Evolutionary conservation across 208 protist species (phyloP).

Genomic region (Tetramitus jugosus): DNA sequence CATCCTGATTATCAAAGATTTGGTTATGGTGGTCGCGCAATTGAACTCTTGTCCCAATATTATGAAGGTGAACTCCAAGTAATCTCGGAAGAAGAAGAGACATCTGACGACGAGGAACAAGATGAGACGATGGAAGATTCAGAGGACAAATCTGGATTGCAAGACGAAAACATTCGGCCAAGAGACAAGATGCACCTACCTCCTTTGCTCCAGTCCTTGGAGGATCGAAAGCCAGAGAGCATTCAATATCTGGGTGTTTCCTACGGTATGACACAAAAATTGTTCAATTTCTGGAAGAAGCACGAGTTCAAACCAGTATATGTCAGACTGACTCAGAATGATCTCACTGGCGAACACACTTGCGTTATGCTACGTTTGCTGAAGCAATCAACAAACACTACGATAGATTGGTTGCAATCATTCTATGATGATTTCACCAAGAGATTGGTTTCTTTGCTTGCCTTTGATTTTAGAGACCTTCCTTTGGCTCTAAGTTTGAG

Average conservation of each 20-base stretch:
- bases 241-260: slow-evolving; percentile 94
- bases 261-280: slow-evolving; percentile 86
- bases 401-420: neutral
- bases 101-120: slow-evolving; percentile 25
- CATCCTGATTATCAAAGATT: slow-evolving; percentile 89
- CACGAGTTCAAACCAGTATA: slow-evolving; percentile 73
- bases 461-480: slow-evolving; percentile 4
- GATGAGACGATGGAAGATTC: slow-evolving; percentile 25
- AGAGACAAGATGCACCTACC: slow-evolving; percentile 38
- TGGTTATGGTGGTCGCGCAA: slow-evolving; percentile 89
- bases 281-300: slow-evolving; percentile 95
- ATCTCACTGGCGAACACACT: slow-evolving; percentile 98
- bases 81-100: slow-evolving; percentile 20
- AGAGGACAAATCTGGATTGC: neutral
- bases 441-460: slow-evolving; percentile 2
- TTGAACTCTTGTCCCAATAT: slow-evolving; percentile 82
- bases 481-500: neutral
- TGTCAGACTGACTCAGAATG: slow-evolving; percentile 71
- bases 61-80: slow-evolving; percentile 71
- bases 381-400: neutral
- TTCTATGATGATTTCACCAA: slow-evolving; percentile 22
- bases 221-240: slow-evolving; percentile 67
- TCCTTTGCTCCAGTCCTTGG: slow-evolving; percentile 68
- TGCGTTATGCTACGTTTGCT: slow-evolving; percentile 89
- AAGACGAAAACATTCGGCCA: slow-evolving; percentile 12